A percentile compares a stretch with the other conserved stretches of the same genome.
Evolutionary conservation across 176 grass and related monocot species (phyloP).

Genomic region (Oryza rufipogon): DNA sequence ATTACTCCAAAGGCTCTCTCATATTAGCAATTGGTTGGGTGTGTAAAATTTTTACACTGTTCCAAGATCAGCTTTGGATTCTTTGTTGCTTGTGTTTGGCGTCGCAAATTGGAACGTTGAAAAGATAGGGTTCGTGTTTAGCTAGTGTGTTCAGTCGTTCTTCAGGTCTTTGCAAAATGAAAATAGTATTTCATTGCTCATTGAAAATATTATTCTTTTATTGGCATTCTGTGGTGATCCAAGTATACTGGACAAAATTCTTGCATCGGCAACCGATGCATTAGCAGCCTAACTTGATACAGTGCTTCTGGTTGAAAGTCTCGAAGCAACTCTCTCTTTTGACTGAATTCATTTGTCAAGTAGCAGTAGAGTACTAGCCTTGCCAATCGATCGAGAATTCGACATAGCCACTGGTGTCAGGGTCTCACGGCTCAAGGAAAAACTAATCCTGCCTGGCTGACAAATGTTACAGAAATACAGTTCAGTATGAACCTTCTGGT

Average conservation of each 20-base stretch:
- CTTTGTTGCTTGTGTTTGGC: not conserved
- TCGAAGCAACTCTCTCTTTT: not conserved
- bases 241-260: not conserved
- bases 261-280: not conserved
- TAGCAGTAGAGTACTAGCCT: not conserved
- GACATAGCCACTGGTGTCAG: conserved; percentile 2
- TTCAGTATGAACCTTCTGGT: not conserved
- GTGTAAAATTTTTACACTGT: not conserved
- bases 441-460: not conserved
- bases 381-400: not conserved
- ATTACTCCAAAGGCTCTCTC: not conserved
- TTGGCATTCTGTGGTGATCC: not conserved
- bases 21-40: no score
- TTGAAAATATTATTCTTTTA: no score
- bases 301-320: not conserved
- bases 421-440: conserved; percentile 29
- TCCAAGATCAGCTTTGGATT: not conserved
- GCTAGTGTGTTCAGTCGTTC: not conserved
- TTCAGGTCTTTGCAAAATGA: not conserved
- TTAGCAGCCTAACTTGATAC: not conserved
- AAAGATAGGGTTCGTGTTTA: not conserved
- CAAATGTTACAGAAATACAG: not conserved
- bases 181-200: no score
- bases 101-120: not conserved
- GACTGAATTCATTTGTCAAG: not conserved